Conservation (phyloP, 2,329 filamentous ascomycete genomes). For the Venturia pyrina region DNA sequence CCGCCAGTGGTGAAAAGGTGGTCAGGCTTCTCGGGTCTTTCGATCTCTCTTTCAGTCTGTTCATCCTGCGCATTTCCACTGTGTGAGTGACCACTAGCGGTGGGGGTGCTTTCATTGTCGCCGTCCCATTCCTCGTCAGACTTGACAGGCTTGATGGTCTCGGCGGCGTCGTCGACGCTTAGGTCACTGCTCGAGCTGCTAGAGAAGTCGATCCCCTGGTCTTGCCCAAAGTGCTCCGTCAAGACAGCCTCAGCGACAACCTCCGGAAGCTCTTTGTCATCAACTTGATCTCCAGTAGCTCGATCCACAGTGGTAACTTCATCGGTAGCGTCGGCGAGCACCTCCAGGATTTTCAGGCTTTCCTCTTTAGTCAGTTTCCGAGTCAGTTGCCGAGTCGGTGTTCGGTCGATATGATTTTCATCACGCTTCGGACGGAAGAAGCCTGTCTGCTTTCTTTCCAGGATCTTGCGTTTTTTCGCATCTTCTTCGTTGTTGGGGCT, state of each 20-base stretch:
- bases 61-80: not conserved
- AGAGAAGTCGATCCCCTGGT: not conserved
- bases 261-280: not conserved
- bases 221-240: not conserved
- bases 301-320: not conserved
- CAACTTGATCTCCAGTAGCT: not conserved
- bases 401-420: not conserved
- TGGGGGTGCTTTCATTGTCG: not conserved
- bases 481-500: not conserved
- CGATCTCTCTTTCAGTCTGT: not conserved
- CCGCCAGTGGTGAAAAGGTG: not conserved
- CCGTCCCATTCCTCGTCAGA: not conserved
- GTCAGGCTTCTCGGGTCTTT: not conserved
- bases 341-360: not conserved
- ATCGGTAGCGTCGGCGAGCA: not conserved
- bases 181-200: not conserved
- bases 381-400: not conserved
- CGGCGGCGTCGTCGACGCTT: not conserved
- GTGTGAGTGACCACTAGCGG: not conserved
- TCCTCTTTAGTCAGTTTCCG: not conserved
- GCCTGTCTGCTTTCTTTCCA: not conserved
- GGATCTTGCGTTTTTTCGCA: not conserved
- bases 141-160: not conserved
- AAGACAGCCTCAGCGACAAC: not conserved
- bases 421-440: not conserved